Evolutionary conservation across 352 stramenopile genomes (phyloP).

Genomic region (Phytopythium litorale): DNA sequence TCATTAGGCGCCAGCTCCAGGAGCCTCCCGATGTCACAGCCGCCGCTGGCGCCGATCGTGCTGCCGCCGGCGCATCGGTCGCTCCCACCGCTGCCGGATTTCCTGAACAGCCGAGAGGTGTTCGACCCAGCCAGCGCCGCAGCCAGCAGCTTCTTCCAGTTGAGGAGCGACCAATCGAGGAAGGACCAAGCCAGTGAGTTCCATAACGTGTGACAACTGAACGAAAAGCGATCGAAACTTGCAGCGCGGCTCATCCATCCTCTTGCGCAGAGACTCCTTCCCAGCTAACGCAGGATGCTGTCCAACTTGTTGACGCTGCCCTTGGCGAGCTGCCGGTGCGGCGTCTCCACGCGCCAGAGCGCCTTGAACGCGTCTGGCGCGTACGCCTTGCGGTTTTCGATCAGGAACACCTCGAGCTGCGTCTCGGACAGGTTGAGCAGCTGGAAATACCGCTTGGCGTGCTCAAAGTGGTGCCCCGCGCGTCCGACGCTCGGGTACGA

Average conservation of each 20-base stretch:
- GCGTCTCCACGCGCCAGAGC: constrained; percentile 71
- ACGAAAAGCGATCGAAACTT: neutral
- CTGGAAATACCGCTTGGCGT: constrained; percentile 78
- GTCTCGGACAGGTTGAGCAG: constrained; percentile 67
- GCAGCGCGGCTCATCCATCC: neutral
- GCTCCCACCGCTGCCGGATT: constrained; percentile 55
- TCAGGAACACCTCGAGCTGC: constrained; percentile 73
- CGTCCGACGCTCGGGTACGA: constrained; percentile 54
- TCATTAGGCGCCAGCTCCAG: neutral
- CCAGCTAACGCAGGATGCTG: constrained; percentile 58
- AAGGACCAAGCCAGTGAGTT: constrained; percentile 35
- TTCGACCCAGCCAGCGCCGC: constrained; percentile 40
- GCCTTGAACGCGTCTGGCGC: constrained; percentile 56
- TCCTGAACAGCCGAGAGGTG: constrained; percentile 55
- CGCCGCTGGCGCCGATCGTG: constrained; percentile 47
- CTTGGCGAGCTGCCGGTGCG: constrained; percentile 67
- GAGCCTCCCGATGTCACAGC: constrained; percentile 9
- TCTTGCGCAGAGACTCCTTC: neutral
- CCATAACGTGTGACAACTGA: constrained; percentile 15
- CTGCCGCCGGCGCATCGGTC: constrained; percentile 45
- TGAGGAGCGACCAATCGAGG: constrained; percentile 41
- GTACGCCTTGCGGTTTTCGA: constrained; percentile 71
- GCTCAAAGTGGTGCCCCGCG: constrained; percentile 59
- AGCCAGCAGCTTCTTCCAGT: constrained; percentile 40
- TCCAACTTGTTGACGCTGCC: constrained; percentile 83